phyloP scores from a whole-genome alignment of 176 grass and related monocot species.

The Urochloa ruziziensis region DNA sequence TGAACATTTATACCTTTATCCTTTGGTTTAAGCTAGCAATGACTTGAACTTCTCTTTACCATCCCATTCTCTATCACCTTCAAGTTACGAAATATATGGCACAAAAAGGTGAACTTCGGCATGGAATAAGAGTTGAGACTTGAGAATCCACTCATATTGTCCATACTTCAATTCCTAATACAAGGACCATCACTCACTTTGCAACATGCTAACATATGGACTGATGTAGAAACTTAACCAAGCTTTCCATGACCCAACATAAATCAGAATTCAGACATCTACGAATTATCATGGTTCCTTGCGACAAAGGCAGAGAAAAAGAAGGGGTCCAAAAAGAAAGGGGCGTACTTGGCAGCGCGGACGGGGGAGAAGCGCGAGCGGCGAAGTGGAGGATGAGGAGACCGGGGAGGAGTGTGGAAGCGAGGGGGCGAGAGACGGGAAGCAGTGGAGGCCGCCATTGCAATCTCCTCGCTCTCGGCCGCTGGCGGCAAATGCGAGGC shows the following conservation, averaged over 20 bases:
- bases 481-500: slow-evolving; percentile 18
- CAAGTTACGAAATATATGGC: background rate
- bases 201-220: too few species aligned
- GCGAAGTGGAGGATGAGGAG: background rate
- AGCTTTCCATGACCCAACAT: background rate
- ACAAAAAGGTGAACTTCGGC: background rate
- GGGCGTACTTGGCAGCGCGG: slow-evolving; percentile 47
- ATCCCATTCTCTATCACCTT: background rate
- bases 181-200: background rate
- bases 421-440: slow-evolving; percentile 29
- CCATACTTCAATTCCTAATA: background rate
- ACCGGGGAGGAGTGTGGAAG: background rate
- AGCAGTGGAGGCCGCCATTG: slow-evolving; percentile 40
- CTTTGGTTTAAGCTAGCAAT: background rate
- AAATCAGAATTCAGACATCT: background rate
- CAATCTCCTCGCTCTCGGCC: slow-evolving; percentile 31
- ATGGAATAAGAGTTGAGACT: background rate
- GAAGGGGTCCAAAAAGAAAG: background rate
- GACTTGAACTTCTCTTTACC: background rate
- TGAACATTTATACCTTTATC: background rate
- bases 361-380: slow-evolving; percentile 27
- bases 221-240: background rate
- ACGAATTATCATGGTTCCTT: background rate
- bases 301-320: background rate
- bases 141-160: background rate